Base-by-base conservation (phyloP, 2,329 filamentous ascomycete species). In the Nemania serpens region DNA sequence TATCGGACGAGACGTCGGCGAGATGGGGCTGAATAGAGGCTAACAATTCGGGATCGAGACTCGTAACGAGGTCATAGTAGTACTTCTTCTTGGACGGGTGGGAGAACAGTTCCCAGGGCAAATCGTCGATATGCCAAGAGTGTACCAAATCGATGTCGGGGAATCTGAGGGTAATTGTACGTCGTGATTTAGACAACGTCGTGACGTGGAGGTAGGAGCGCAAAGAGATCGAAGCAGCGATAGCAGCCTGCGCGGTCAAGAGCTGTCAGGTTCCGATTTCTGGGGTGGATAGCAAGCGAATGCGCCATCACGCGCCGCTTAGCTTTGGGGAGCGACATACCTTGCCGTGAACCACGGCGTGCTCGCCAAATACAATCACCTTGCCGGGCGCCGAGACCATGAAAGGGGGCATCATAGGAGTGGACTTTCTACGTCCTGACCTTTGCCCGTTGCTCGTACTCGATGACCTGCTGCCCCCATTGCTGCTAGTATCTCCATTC, bases 331-430 rank as follows among this genome's bases (percentile, higher is more conserved):
- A n/a, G 46, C 39, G 39, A 61, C 78, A 58, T 79, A 91, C 90
- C 85, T 97, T 98, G 73, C 93, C 93, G 73, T 99, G 88, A 18
- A 99, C 95, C n/a, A 98, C 95, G 2, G 95, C 91, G 79, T 99
- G 95, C 76, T 99, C 95, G 68, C 95, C 95, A 78, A 94, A 98
- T 55, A 98, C 91, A 75, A 99, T 99, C 73, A 97, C 95, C 76
- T 99, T 99, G 66, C 94, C 96, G 0, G 95, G 95, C 2, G 96
- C 94, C 15, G 95, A 98, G 59, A 98, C 93, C 91, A 99, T 97
- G 75, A 99, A 99, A 63, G 93, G 82, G 45, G 94, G 93, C 78
- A 95, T 86, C 86, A 89, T 86, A 3, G 86, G 86, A 58, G 78
- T 85, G 11, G 86, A 88, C 63, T 81, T 77, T 68, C 85, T 88